These are phyloP conservation scores for Micractinium sp. DNA, from an alignment of 139 green algal species.

Conservation along the genomic window DNA sequence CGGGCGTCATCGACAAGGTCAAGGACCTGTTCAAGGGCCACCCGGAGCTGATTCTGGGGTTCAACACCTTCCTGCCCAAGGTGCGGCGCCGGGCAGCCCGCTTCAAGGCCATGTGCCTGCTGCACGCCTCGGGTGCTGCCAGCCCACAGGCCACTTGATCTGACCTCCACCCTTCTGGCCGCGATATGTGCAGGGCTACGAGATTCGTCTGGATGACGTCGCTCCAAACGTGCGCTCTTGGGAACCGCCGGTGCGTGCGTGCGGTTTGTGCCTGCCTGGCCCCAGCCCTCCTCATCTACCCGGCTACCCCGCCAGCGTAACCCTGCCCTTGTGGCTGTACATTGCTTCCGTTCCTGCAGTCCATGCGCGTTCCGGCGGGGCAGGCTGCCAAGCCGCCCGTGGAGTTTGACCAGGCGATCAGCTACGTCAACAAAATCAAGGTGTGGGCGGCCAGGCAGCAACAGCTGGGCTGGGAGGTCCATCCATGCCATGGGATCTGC, in stretches of 20 bases:
- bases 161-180: background rate
- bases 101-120: background rate
- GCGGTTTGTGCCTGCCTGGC: background rate
- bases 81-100: constrained; percentile 39
- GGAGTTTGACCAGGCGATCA: constrained; percentile 99
- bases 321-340: background rate
- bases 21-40: constrained; percentile 97
- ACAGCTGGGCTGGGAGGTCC: no score
- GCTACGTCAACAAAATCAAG: constrained; percentile 99
- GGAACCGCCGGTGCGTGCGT: constrained; percentile 13
- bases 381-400: constrained; percentile 75
- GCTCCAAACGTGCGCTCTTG: constrained; percentile 16
- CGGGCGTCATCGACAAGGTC: constrained; percentile 94
- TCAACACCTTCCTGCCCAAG: constrained; percentile 99
- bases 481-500: no score
- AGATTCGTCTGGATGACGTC: constrained; percentile 48
- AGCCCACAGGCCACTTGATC: background rate
- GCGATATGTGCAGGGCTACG: constrained; percentile 44
- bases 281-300: background rate
- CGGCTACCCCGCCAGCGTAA: no score
- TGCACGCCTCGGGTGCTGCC: background rate
- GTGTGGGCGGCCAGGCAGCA: constrained; percentile 30
- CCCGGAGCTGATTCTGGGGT: constrained; percentile 96
- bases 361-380: background rate
- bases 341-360: background rate